Percentiles rank a stretch among this genome's conserved stretches.
phyloP scores from a whole-genome alignment of 805 yeast genomes.

The Lipomyces sp. region DNA sequence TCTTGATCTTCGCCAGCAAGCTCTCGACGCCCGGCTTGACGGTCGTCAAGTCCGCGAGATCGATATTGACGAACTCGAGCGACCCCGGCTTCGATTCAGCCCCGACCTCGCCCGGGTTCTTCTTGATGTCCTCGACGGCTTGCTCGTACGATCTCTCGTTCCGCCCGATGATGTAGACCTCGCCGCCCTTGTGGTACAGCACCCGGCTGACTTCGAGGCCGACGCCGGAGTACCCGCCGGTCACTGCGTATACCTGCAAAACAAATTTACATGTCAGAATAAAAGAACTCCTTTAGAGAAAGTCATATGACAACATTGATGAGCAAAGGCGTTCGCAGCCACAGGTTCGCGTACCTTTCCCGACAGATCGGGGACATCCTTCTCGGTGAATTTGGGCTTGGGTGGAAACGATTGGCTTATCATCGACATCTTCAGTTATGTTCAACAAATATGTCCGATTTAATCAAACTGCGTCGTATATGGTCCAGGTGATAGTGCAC shows the following conservation, averaged over 20 bases:
- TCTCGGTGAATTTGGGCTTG: slow-evolving; percentile 16
- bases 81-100: slow-evolving; percentile 1
- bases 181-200: slow-evolving; percentile 16
- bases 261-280: too few relatives aligned
- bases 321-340: background rate
- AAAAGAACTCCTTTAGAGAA: slow-evolving; percentile 35
- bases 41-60: slow-evolving; percentile 30
- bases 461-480: too few relatives aligned
- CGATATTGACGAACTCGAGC: slow-evolving; percentile 15
- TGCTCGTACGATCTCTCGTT: slow-evolving; percentile 1
- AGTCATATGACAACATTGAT: background rate
- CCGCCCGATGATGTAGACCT: slow-evolving; percentile 13
- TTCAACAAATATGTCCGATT: too few relatives aligned
- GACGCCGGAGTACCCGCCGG: slow-evolving; percentile 22
- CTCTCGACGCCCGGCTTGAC: slow-evolving; percentile 41
- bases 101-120: background rate
- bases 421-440: background rate
- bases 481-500: too few relatives aligned
- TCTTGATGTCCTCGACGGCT: slow-evolving; percentile 12
- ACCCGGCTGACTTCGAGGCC: slow-evolving; percentile 15
- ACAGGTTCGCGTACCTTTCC: slow-evolving; percentile 16
- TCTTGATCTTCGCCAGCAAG: slow-evolving; percentile 32
- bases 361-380: background rate
- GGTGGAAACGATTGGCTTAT: slow-evolving; percentile 10
- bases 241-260: slow-evolving; percentile 13